Evolutionary conservation across 2,329 filamentous ascomycete species (phyloP).

Genomic region (Zymoseptoria pseudotritici): DNA sequence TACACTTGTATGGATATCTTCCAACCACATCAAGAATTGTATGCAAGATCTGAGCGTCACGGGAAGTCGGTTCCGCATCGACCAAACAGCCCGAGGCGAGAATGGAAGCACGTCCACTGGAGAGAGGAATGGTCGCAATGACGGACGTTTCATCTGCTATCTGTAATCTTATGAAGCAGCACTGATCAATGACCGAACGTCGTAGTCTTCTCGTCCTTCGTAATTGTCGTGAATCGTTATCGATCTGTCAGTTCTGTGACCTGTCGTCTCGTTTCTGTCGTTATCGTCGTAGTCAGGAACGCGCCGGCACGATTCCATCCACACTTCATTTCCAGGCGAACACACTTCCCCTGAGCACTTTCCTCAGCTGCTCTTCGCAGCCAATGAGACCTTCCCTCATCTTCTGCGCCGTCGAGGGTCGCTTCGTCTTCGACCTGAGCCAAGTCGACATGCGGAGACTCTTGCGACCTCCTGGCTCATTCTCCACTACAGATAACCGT

Average conservation of each 20-base stretch:
- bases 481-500: constrained; percentile 10
- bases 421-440: constrained; percentile 12
- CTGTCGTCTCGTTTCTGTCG: neutral
- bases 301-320: neutral
- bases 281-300: constrained; percentile 1
- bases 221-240: neutral
- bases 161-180: neutral
- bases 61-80: too few relatives aligned
- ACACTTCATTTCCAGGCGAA: constrained; percentile 20
- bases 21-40: neutral
- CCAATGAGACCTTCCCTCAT: constrained; percentile 20
- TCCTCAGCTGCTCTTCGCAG: constrained; percentile 22
- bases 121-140: neutral
- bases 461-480: constrained; percentile 8
- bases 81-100: too few relatives aligned
- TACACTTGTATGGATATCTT: neutral
- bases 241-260: neutral
- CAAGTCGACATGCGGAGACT: constrained; percentile 19
- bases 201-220: neutral
- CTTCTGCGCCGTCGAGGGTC: constrained; percentile 10
- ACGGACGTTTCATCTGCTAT: neutral
- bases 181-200: neutral
- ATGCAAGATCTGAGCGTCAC: neutral
- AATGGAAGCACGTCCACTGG: neutral
- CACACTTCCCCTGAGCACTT: constrained; percentile 21